These are phyloP conservation scores for Colletotrichum aenigma DNA, from an alignment of 2,329 filamentous ascomycete genomes.

Conservation along the genomic window DNA sequence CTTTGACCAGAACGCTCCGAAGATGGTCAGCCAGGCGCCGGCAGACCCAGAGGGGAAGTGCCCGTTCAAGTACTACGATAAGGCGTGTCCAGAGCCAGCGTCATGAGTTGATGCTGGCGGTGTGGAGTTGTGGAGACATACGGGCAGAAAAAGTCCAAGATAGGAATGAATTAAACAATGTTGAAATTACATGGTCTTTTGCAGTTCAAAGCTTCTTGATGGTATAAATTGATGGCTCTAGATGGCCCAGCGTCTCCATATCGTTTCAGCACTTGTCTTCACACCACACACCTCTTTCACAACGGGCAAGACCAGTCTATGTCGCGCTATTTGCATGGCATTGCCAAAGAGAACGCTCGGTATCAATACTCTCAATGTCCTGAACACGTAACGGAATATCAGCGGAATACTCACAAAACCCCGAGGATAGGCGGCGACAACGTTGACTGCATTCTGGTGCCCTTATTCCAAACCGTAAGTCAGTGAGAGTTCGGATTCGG, in stretches of 20 bases:
- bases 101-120: not conserved
- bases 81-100: not conserved
- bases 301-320: too few species aligned
- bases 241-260: too few species aligned
- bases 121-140: not conserved
- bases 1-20: not conserved
- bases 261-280: too few species aligned
- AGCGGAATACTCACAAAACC: not conserved
- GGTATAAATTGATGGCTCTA: too few species aligned
- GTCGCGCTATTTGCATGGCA: too few species aligned
- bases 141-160: accelerated
- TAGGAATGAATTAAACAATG: not conserved
- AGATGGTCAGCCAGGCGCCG: not conserved
- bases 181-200: not conserved
- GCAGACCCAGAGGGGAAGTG: not conserved
- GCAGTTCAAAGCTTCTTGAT: too few species aligned
- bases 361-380: too few species aligned
- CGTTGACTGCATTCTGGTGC: not conserved
- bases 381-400: not conserved
- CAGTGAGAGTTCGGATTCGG: not conserved
- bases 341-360: too few species aligned
- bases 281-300: too few species aligned
- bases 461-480: accelerated
- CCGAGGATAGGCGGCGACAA: not conserved
- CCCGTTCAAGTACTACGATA: not conserved